These are phyloP conservation scores for Codiaeum variegatum DNA, from an alignment of 441 rosid genomes.

Conservation along the genomic window DNA sequence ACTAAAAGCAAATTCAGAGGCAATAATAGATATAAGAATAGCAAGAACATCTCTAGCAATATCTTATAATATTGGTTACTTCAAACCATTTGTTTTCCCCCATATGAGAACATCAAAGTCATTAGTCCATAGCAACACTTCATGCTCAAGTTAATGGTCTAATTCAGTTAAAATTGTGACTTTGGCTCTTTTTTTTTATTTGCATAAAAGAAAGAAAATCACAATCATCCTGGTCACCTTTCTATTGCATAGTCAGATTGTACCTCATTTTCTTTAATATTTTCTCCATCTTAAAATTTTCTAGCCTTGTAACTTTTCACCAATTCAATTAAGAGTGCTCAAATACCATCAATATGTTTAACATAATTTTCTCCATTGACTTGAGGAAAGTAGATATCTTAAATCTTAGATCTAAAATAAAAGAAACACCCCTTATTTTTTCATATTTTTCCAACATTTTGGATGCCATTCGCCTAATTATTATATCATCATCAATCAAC, in stretches of 20 bases:
- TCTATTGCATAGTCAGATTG: background rate
- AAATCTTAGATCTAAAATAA: conserved; percentile 12
- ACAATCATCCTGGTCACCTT: background rate
- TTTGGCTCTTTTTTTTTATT: background rate
- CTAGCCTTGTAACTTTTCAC: background rate
- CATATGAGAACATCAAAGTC: background rate
- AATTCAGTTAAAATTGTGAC: background rate
- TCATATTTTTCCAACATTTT: conserved; percentile 10
- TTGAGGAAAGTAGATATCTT: conserved; percentile 3
- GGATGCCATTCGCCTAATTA: background rate
- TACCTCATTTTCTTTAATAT: background rate
- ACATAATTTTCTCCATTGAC: background rate
- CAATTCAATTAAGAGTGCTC: background rate
- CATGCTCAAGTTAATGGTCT: background rate
- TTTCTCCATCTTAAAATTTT: background rate
- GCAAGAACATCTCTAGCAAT: no score
- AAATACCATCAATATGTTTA: background rate
- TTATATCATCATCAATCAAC: background rate
- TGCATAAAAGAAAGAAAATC: background rate
- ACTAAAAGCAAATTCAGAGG: no score
- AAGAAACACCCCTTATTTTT: background rate
- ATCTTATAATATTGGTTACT: no score
- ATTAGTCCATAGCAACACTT: background rate
- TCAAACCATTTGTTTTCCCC: background rate
- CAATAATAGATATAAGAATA: no score